Evolutionary conservation across 1,139 yeast genomes (phyloP), one percentile per base, ranked within the genome.

Genomic region (Yueomyces sp.): DNA sequence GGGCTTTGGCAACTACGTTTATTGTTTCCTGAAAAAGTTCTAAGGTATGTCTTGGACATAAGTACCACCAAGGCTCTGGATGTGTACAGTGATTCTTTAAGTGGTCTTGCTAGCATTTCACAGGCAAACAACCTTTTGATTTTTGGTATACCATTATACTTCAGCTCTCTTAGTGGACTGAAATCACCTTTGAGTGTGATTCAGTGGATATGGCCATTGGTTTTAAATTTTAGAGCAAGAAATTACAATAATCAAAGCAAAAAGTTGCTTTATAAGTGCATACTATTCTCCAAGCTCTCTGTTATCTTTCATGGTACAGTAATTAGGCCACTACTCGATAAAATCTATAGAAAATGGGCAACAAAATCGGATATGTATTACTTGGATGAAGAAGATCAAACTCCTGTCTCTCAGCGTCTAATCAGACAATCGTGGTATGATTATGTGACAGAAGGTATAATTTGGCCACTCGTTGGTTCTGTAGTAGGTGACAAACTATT

Each of bases 1-100:
- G 55, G 54, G 3, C 39, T 51, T 7, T 49, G 51, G 50, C 52
- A 50, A 39, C 40, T 51, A 35, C 43, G 55, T 39, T 40, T 44
- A 36, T 30, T 51, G 11, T 50, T 51, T 3, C 69, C 70, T 1
- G 57, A 52, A 29, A 55, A 62, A 40, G 62, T 64, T 1, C 50
- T 64, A 37, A 43, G 60, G 43, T 49, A 50, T 19, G 39, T 70
- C 8, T 56, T 69, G 46, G 60, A 61, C 32, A 55, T 69, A 7
- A 57, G 63, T 4, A 50, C 57, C 4, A 49, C 55, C 4, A 48
- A 47, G 36, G 54, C 48, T 4, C 41, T 52, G 27, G 54, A 50
- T 42, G 53, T 50, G 3, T 51, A 50, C 38, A 44, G 46, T 12
- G 51, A 46, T 28, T 45, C 52, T 5, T 42, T 48, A 44, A 40